Base-by-base conservation (phyloP, 2,329 filamentous ascomycete genomes). In the Lecanicillium sp. region DNA sequence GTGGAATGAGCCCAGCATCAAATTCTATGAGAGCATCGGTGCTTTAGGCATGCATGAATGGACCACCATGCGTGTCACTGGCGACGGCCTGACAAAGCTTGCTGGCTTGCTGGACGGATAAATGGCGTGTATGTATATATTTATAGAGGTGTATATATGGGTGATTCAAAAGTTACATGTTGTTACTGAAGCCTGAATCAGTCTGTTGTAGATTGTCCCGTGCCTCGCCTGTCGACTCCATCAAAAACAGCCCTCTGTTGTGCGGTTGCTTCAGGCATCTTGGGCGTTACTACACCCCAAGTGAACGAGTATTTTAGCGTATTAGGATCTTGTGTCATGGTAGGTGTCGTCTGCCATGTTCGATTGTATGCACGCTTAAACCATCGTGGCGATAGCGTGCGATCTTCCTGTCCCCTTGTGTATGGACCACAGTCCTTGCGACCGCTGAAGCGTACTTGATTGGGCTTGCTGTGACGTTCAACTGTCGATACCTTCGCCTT, bases 1-100 rank as follows among this genome's bases (percentile, higher is more conserved):
- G 64, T 95, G 88, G 88, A 96, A 96, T 55, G 77, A 85, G 67
- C 85, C 86, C 7, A 89, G 83, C 57, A 84, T 96, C 64, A 70
- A 80, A 50, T 95, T 96, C 54, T 96, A 96, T 57, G 70, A 80
- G 59, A 71, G 67, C 43, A 73, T 80, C 37, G 85, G 85, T 1
- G 85, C 84, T 2, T 68, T 62, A 48, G 64, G 67, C 47, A 78
- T 81, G 80, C 65, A 68, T 44, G 80, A 83, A 42, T 90, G 84
- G 85, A 73, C 85, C 13, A 76, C 75, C 3, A 79, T 90, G 75
- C 72, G 85, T 25, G 78, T 88, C 2, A 83, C 88, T 42, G 75
- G 79, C 3, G 74, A 83, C 13, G 73, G 62, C 1, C 54, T 90
- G 59, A 62, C 56, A 19, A 79, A 73, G 62, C 56, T 89, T 51